Evolutionary conservation across 2,329 filamentous ascomycete genomes (phyloP).

Genomic region (Clarireedia hainanense): DNA sequence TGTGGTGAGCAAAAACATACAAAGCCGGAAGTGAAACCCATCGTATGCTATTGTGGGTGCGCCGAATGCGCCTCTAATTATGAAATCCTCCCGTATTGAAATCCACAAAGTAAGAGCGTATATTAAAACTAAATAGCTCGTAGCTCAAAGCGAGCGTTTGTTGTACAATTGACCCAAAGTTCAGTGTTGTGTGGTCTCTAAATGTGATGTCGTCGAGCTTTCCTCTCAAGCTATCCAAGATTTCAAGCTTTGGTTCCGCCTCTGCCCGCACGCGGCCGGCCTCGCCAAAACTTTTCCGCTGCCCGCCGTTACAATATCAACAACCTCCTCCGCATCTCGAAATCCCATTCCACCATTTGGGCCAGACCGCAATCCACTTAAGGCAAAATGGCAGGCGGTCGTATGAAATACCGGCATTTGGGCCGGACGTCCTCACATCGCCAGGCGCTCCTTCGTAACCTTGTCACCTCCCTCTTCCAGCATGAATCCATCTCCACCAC

Average conservation of each 20-base stretch:
- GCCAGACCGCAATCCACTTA: background rate
- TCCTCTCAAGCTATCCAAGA: background rate
- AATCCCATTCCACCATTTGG: background rate
- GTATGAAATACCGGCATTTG: conserved; percentile 82
- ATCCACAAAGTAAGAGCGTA: background rate
- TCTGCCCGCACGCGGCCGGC: background rate
- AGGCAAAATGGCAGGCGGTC: conserved; percentile 71
- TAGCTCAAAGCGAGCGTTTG: conserved; percentile 17
- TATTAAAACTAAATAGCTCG: conserved; percentile 11
- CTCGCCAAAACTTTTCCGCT: conserved; percentile 18
- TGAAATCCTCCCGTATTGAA: background rate
- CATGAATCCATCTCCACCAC: conserved; percentile 93
- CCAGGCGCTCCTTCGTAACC: conserved; percentile 86
- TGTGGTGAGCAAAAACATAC: conserved; percentile 40
- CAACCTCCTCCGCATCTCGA: background rate
- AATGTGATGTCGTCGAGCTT: conserved; percentile 10
- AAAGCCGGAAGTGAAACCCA: conserved; percentile 70
- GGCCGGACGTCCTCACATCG: conserved; percentile 80
- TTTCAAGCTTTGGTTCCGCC: background rate
- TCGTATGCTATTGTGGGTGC: conserved; percentile 30
- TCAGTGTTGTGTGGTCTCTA: background rate
- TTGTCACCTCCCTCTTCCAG: conserved; percentile 89
- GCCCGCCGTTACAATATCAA: background rate
- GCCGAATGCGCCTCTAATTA: conserved; percentile 12
- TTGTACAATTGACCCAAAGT: conserved; percentile 4